A percentile compares a stretch with the other conserved stretches of the same genome.
These are phyloP conservation scores for Cryptosporidium viatorum DNA, from an alignment of 169 alveolate species.

Conservation along the genomic window DNA sequence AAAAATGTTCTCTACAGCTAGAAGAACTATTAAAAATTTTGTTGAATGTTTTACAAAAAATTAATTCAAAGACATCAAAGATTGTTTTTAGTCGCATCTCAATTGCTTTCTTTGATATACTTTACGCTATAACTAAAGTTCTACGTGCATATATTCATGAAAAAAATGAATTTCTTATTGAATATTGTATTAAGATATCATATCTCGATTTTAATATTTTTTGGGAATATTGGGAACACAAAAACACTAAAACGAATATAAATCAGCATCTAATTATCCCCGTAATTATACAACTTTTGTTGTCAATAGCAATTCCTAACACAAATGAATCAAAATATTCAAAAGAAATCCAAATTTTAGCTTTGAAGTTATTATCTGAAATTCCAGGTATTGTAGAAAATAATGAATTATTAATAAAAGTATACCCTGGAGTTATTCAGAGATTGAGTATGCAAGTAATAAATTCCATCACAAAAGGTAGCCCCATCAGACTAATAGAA, in stretches of 20 bases:
- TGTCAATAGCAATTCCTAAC: constrained; percentile 36
- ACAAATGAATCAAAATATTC: background rate
- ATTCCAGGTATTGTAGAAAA: constrained; percentile 27
- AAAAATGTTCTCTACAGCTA: background rate
- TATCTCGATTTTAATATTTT: constrained; percentile 13
- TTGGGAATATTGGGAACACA: constrained; percentile 42
- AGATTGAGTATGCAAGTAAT: constrained; percentile 19
- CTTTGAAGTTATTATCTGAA: constrained; percentile 16
- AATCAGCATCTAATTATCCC: constrained; percentile 32
- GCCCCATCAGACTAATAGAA: background rate
- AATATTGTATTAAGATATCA: constrained; percentile 1
- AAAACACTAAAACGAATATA: background rate
- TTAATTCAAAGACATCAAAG: background rate
- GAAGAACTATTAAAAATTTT: constrained; percentile 29
- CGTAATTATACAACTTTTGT: constrained; percentile 10
- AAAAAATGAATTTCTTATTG: constrained; percentile 18
- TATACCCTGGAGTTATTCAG: constrained; percentile 56
- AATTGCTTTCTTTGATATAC: constrained; percentile 36
- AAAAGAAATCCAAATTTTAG: background rate
- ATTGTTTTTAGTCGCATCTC: constrained; percentile 39
- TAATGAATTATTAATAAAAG: background rate
- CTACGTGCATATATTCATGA: background rate
- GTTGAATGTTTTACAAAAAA: constrained; percentile 9
- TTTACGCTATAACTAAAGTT: background rate
- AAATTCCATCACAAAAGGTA: background rate